Conservation (phyloP, 164 flowering plant genomes). For the Nelumbo lutea region DNA sequence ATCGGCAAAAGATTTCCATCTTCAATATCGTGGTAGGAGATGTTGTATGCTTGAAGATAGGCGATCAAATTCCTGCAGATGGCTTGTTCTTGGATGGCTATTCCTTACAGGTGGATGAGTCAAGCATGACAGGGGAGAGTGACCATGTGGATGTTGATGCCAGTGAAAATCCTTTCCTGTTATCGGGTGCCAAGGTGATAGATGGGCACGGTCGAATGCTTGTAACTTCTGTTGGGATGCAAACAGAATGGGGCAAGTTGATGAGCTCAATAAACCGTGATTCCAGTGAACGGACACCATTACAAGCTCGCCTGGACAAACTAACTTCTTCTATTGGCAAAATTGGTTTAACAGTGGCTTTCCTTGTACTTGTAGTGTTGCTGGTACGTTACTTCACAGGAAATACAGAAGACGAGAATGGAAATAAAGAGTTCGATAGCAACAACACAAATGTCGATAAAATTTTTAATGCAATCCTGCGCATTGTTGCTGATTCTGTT, state of each 20-base stretch:
- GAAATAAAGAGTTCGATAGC: constrained; percentile 27
- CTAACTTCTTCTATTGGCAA: constrained; percentile 41
- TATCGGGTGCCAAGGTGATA: not conserved
- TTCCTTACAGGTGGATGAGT: constrained; percentile 30
- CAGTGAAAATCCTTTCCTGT: no score
- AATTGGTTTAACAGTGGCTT: constrained; percentile 37
- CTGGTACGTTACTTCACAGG: no score
- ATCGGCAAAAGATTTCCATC: no score
- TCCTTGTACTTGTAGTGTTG: not conserved
- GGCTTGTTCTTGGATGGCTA: constrained; percentile 18
- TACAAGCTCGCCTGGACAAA: constrained; percentile 40
- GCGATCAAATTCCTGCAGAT: not conserved
- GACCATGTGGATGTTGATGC: constrained; percentile 1
- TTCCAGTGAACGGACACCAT: constrained; percentile 36
- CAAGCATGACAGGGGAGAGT: no score
- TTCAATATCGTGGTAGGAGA: constrained; percentile 45
- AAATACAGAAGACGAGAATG: constrained; percentile 21
- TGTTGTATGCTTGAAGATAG: constrained; percentile 38
- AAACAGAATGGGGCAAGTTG: constrained; percentile 16
- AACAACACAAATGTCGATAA: constrained; percentile 21
- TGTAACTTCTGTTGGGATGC: constrained; percentile 17
- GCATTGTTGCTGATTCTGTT: no score
- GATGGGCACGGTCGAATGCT: constrained; percentile 38
- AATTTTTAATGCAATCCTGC: no score
- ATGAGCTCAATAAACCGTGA: constrained; percentile 39